phyloP scores from a whole-genome alignment of 305 asterid species.

The Fraxinus greggii region DNA sequence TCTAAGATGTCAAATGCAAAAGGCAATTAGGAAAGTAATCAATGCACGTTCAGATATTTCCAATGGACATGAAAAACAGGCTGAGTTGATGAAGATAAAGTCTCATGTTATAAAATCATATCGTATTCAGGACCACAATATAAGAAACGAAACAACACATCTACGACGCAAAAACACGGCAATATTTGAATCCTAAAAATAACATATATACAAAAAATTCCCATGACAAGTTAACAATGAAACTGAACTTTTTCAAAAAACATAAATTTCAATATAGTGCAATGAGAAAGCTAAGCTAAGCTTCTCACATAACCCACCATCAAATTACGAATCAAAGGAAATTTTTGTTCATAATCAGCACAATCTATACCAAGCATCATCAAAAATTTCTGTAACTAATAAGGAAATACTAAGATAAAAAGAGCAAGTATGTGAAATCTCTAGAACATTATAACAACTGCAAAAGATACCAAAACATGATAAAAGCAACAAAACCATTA shows the following conservation, averaged over 20 bases:
- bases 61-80: background rate
- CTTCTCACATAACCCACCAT: background rate
- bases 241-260: background rate
- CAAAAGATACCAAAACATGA: background rate
- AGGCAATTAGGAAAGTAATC: background rate
- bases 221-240: background rate
- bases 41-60: background rate
- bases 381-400: background rate
- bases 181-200: background rate
- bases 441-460: background rate
- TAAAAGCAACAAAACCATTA: conserved; percentile 12
- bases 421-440: background rate
- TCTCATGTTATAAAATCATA: background rate
- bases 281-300: background rate
- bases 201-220: background rate
- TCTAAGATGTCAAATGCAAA: background rate
- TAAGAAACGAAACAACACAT: background rate
- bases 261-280: background rate
- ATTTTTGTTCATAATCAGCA: background rate
- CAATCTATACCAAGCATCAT: background rate
- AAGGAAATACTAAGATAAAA: background rate
- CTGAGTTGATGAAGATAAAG: background rate
- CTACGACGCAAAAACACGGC: background rate
- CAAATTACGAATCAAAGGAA: background rate
- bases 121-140: background rate